Percentiles rank a stretch among this genome's conserved stretches.
phyloP scores from a whole-genome alignment of 2,329 filamentous ascomycete species.

The Cercospora nicotianae region DNA sequence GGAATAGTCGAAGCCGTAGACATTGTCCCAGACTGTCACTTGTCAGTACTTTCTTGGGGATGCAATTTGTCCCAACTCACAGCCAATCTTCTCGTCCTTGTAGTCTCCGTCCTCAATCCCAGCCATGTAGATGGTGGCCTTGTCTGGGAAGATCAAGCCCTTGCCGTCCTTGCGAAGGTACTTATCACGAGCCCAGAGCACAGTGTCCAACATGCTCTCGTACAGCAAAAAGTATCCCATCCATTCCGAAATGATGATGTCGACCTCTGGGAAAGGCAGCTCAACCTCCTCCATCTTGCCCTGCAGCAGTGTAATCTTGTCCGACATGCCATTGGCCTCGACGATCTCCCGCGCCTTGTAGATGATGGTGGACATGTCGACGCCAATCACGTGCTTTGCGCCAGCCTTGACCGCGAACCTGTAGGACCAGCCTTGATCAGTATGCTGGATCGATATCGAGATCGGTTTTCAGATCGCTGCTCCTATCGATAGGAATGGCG shows the following conservation, averaged over 20 bases:
- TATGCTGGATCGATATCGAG: not conserved
- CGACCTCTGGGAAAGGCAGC: constrained; percentile 90
- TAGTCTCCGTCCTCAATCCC: constrained; percentile 99
- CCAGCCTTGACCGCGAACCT: constrained; percentile 97
- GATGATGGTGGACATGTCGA: constrained; percentile 99
- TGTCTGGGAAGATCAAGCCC: constrained; percentile 91
- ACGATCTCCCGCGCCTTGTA: constrained; percentile 98
- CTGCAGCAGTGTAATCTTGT: constrained; percentile 96
- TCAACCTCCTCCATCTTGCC: constrained; percentile 99
- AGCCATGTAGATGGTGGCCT: constrained; percentile 94
- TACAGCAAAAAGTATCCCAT: constrained; percentile 99
- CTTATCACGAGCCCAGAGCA: constrained; percentile 90
- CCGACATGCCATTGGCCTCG: constrained; percentile 81
- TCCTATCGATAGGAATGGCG: not conserved
- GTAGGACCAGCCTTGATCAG: constrained; percentile 20
- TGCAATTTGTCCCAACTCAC: constrained; percentile 57
- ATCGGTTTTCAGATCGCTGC: constrained; percentile 3
- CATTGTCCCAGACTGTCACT: constrained; percentile 89
- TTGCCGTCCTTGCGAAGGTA: constrained; percentile 78
- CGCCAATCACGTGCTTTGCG: constrained; percentile 97
- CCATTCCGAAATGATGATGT: constrained; percentile 99
- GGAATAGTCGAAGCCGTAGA: constrained; percentile 96
- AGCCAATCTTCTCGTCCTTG: constrained; percentile 99
- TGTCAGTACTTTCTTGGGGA: constrained; percentile 25
- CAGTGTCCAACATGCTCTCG: constrained; percentile 98